A percentile compares a stretch with the other conserved stretches of the same genome.
Conservation (phyloP, 495 filamentous ascomycete species). For the Chaetomium tenue region DNA sequence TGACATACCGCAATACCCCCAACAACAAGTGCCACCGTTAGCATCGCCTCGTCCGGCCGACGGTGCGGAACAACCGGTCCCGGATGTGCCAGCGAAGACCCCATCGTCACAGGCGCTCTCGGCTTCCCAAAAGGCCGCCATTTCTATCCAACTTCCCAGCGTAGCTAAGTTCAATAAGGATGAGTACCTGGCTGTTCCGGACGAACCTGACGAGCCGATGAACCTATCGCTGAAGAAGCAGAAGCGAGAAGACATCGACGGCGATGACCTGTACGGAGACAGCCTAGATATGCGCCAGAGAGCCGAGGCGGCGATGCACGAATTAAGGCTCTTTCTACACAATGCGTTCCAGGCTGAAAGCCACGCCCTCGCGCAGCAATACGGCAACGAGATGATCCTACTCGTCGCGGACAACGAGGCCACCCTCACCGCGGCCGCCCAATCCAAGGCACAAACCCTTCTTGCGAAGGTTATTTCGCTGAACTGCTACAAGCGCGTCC, state of each 20-base stretch:
- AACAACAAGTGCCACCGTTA: conserved; percentile 2
- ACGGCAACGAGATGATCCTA: conserved; percentile 41
- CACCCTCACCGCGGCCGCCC: conserved; percentile 62
- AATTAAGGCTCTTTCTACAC: conserved; percentile 64
- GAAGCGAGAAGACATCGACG: conserved; percentile 42
- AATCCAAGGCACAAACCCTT: conserved; percentile 65
- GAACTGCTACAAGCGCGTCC: conserved; percentile 65
- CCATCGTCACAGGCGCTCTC: conserved; percentile 19
- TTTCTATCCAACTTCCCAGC: conserved; percentile 43
- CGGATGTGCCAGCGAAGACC: neutral
- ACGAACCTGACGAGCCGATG: conserved; percentile 42
- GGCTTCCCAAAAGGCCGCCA: conserved; percentile 23
- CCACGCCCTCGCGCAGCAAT: conserved; percentile 50
- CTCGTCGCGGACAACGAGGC: conserved; percentile 53
- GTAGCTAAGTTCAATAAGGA: conserved; percentile 38
- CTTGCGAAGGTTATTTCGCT: conserved; percentile 68
- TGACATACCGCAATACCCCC: neutral
- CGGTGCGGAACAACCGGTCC: neutral
- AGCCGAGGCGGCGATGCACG: conserved; percentile 66
- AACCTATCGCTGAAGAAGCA: conserved; percentile 43
- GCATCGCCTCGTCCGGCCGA: conserved; percentile 8
- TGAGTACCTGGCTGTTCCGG: conserved; percentile 43
- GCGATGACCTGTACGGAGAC: conserved; percentile 47
- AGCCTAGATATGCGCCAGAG: conserved; percentile 74
- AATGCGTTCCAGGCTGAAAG: conserved; percentile 80